Evolutionary conservation across 2,329 filamentous ascomycete species (phyloP), one percentile per base, ranked within the genome.

Genomic region (Emydomyces testavorans): DNA sequence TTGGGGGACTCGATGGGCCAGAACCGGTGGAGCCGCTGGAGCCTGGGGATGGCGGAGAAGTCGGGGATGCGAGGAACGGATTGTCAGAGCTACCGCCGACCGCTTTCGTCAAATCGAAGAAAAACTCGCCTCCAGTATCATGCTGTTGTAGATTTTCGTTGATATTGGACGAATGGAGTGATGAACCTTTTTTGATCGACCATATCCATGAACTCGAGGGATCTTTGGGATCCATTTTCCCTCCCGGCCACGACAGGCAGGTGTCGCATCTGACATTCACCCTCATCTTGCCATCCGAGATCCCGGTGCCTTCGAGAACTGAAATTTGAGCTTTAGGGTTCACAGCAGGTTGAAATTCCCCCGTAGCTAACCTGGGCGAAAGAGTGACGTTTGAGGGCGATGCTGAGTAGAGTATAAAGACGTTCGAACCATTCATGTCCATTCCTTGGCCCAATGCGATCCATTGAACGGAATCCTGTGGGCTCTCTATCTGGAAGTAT

Each of bases 331-430:
- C 64, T 21, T 60, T 56, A 2, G 60, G 60, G 51, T 72, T 69
- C 46, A 66, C 59, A 13, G 57, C 52, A 1, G 76, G 76, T 52
- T 64, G 53, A 2, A 46, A 51, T 26, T 76, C 58, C 5, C 73
- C 73, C 10, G 56, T 63, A 6, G 69, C 70, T 5, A 65, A 54
- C 34, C 77, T 64, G 7, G 76, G 72, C 2, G 76, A 79, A 6
- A 80, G 54, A 0, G 77, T 80, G 11, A 80, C 73, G 52, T 78
- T 79, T 36, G 62, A 68, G 32, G 62, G 68, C 32, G 69, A 62
- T 21, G 71, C 68, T n/a, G 73, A 69, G 55, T 80, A 80, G 4
- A 78, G 65, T 36, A 79, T 63, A 57, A 80, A 79, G 39, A 80
- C 78, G 58, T 78, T 77, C 4, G 77, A 60, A 18, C 70, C 71